phyloP scores from a whole-genome alignment of 164 flowering plant species.

The Piper longum region DNA sequence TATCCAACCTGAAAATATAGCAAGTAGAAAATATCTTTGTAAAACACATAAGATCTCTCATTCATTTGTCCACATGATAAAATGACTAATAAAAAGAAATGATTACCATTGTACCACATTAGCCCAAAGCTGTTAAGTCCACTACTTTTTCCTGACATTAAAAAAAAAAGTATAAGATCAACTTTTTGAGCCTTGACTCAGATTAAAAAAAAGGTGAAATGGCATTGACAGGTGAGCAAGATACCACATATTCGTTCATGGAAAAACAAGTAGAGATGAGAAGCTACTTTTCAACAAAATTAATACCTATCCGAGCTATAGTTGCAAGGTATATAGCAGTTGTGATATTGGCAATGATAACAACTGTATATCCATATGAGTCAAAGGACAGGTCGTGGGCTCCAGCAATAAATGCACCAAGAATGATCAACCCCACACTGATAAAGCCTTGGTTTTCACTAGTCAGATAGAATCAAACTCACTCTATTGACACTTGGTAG shows the following conservation, averaged over 20 bases:
- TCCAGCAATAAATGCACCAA: conserved; percentile 94
- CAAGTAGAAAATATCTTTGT: not conserved
- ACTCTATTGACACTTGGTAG: no score
- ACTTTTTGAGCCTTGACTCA: conserved; percentile 3
- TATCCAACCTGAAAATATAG: conserved; percentile 42
- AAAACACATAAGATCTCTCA: not conserved
- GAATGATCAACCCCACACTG: conserved; percentile 86
- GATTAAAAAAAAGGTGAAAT: not conserved
- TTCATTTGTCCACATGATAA: no score
- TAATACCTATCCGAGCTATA: conserved; percentile 73
- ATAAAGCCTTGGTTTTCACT: conserved; percentile 33
- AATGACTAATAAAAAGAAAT: not conserved
- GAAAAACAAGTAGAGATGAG: not conserved
- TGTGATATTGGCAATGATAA: conserved; percentile 62
- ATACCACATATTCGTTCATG: no score
- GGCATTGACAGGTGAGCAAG: not conserved
- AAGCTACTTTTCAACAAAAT: not conserved
- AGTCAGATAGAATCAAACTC: conserved; percentile 25
- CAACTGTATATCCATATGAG: conserved; percentile 70
- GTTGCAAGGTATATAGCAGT: conserved; percentile 93
- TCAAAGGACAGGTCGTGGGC: conserved; percentile 88
- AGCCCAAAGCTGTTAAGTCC: conserved; percentile 87
- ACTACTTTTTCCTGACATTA: conserved; percentile 55
- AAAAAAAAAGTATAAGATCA: not conserved
- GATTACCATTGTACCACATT: conserved; percentile 94